phyloP scores from a whole-genome alignment of 176 grass and related monocot genomes.

The Oryza australiensis region DNA sequence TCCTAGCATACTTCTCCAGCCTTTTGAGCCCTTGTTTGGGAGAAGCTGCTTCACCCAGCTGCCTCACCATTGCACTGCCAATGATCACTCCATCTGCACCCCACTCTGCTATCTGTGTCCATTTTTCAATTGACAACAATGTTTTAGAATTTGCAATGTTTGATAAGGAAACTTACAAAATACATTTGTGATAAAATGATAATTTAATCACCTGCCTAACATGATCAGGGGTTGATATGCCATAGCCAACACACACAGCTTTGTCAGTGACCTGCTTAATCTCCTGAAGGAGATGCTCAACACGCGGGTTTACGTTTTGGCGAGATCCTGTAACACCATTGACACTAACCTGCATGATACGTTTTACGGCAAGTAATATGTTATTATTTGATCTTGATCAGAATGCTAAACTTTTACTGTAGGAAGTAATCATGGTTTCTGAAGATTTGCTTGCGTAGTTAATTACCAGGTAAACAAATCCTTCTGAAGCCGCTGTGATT shows the following conservation, averaged over 20 bases:
- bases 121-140: background rate
- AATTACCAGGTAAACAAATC: conserved; percentile 73
- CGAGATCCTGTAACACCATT: conserved; percentile 78
- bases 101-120: conserved; percentile 67
- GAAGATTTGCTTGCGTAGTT: background rate
- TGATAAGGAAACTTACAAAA: background rate
- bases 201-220: conserved; percentile 56
- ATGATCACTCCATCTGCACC: conserved; percentile 85
- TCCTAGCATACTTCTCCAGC: conserved; percentile 49
- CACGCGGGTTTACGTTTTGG: conserved; percentile 49
- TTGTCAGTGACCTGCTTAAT: conserved; percentile 78
- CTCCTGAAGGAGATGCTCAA: conserved; percentile 65
- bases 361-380: background rate
- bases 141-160: background rate
- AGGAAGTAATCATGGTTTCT: background rate
- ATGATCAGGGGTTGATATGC: conserved; percentile 83
- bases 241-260: conserved; percentile 84
- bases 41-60: conserved; percentile 57
- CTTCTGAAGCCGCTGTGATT: conserved; percentile 64
- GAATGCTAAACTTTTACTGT: background rate
- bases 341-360: conserved; percentile 47
- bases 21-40: conserved; percentile 60
- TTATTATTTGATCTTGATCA: background rate
- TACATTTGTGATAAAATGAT: background rate
- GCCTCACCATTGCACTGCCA: conserved; percentile 80